phyloP scores from a whole-genome alignment of 176 grass and related monocot genomes.

The Eremochloa ophiuroides region DNA sequence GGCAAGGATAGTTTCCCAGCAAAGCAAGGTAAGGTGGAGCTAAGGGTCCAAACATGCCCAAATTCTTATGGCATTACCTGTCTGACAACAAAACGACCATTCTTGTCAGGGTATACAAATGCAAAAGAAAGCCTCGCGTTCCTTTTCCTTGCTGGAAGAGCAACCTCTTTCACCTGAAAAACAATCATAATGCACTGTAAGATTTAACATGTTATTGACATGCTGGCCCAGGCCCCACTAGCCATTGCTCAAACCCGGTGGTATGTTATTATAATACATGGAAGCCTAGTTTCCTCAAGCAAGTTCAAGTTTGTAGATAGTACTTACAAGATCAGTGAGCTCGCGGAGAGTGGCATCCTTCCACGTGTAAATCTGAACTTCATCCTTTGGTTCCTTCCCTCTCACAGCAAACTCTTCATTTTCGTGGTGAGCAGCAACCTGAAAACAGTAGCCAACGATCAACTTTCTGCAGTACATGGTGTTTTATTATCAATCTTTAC shows the following conservation, averaged over 20 bases:
- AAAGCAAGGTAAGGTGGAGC: not conserved
- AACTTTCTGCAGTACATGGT: not conserved
- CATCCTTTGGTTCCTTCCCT: conserved; percentile 98
- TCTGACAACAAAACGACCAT: conserved; percentile 85
- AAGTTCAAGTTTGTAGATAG: not conserved
- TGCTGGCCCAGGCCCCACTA: not conserved
- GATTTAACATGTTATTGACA: not conserved
- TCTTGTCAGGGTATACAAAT: conserved; percentile 92
- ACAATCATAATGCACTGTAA: conserved; percentile 4
- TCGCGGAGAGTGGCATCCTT: conserved; percentile 91
- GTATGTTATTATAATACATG: not conserved
- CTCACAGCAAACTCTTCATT: conserved; percentile 89
- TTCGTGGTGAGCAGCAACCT: conserved; percentile 74
- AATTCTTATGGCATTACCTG: conserved; percentile 24
- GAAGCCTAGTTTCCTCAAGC: not conserved
- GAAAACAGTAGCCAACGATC: not conserved
- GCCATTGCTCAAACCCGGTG: not conserved
- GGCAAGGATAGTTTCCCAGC: not conserved
- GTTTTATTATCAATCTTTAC: not conserved
- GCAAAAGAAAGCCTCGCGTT: conserved; percentile 90
- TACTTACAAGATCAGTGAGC: conserved; percentile 85
- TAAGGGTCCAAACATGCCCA: not conserved
- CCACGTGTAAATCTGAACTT: conserved; percentile 99
- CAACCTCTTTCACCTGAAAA: conserved; percentile 94
- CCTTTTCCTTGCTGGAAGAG: conserved; percentile 86